Base-by-base conservation (phyloP, 1,139 yeast genomes). In the Meyerozyma smithsonii region DNA sequence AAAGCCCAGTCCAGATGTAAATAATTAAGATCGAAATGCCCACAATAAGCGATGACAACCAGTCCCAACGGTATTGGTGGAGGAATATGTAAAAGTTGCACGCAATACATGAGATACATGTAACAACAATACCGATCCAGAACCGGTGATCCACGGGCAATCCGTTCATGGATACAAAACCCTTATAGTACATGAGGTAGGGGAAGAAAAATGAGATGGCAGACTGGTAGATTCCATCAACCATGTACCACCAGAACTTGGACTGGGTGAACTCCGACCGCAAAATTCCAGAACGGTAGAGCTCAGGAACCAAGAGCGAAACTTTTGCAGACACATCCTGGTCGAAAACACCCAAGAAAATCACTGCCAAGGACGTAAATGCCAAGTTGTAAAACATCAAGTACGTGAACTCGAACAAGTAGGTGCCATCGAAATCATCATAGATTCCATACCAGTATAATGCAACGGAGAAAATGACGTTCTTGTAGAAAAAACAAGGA, bases 11-110 rank as follows among this genome's bases (percentile, higher is more conserved):
- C 97, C 97, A 90, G 42, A 79, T 81, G 59, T 79, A 85, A 37
- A 88, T 70, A 37, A 89, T 55, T 43, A 89, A 54, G 42, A 80
- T 74, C 6, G 96, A 85, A 34, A 90, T 55, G 8, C 66, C 64
- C 42, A 79, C 77, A 53, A 87, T 73, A 40, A 85, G 56, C 15
- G 73, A 51, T 4, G 90, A 79, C 41, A 88, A 66, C 95, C 95
- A 88, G 63, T 92, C 98, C 98, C 98, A 92, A 56, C 95, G 75
- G 57, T 80, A 80, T 62, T 88, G 95, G 58, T 89, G 95, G 49
- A 84, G 62, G 53, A 88, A 56, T 39, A 92, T 81, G 64, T 84
- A 90, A 11, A 79, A 51, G 59, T 92, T 87, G 64, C 96, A 88
- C 8, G 95, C 69, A 42, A 84, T 68, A 45, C 86, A 87, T 4